Evolutionary conservation across 352 stramenopile genomes (phyloP).

Genomic region (Globisporangium mamillatum): DNA sequence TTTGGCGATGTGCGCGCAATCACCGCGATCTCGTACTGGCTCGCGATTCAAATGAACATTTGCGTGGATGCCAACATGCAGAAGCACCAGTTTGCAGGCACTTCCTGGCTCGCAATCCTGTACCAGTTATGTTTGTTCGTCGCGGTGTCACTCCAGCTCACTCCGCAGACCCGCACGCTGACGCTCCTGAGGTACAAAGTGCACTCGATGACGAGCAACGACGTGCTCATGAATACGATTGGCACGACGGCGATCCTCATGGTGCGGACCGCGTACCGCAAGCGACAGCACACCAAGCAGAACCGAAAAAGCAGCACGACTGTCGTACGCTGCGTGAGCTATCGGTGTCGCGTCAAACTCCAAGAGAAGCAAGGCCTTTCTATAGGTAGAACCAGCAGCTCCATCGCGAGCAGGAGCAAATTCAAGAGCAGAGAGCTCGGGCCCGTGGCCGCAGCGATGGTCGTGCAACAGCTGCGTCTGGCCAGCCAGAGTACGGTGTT

Average conservation of each 20-base stretch:
- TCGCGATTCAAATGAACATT: slow-evolving; percentile 1
- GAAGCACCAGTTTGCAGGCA: neutral
- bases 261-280: slow-evolving; percentile 15
- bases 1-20: neutral
- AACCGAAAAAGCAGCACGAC: slow-evolving; percentile 2
- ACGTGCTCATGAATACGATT: slow-evolving; percentile 15
- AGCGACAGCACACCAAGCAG: neutral
- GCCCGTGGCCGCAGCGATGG: neutral
- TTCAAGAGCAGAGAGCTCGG: neutral
- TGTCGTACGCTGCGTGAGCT: slow-evolving; percentile 23
- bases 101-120: neutral
- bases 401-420: neutral
- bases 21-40: neutral
- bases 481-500: slow-evolving; percentile 1
- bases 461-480: neutral
- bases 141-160: neutral
- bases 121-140: neutral
- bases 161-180: neutral
- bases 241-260: slow-evolving; percentile 13
- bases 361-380: neutral
- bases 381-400: neutral
- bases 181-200: neutral
- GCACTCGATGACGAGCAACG: slow-evolving; percentile 4
- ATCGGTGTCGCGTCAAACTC: slow-evolving; percentile 18
- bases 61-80: slow-evolving; percentile 3